Evolutionary conservation across 352 stramenopile species (phyloP).

Genomic region (Blastocystis sp.): DNA sequence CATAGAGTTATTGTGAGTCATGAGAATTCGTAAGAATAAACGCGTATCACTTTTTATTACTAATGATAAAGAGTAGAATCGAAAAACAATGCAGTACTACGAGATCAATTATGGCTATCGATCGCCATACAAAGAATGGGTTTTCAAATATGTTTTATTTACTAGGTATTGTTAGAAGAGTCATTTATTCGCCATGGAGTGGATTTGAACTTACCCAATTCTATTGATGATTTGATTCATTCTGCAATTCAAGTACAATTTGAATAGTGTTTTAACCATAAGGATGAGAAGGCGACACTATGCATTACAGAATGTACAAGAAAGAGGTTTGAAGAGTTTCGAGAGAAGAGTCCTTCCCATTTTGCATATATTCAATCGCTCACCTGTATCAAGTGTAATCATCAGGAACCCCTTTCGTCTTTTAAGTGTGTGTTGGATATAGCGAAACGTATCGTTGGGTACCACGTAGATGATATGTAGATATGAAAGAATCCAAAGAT

Average conservation of each 20-base stretch:
- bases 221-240: slow-evolving; percentile 47
- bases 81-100: slow-evolving; percentile 61
- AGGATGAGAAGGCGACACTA: slow-evolving; percentile 19
- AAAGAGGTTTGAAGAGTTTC: slow-evolving; percentile 44
- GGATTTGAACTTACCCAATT: slow-evolving; percentile 52
- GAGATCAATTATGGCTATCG: slow-evolving; percentile 58
- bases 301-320: slow-evolving; percentile 41
- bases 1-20: not conserved
- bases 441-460: not conserved
- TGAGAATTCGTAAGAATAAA: slow-evolving; percentile 59
- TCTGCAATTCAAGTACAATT: slow-evolving; percentile 11
- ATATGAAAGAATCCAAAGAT: slow-evolving; percentile 57
- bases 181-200: slow-evolving; percentile 56
- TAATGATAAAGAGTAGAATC: not conserved
- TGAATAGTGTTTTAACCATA: not conserved
- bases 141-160: not conserved
- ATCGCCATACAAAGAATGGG: slow-evolving; percentile 24
- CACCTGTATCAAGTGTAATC: slow-evolving; percentile 16
- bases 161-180: slow-evolving; percentile 59
- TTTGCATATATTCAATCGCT: slow-evolving; percentile 40
- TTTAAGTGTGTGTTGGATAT: slow-evolving; percentile 51
- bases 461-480: not conserved
- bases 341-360: slow-evolving; percentile 13
- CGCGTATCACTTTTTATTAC: not conserved
- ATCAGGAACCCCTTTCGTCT: slow-evolving; percentile 42